Base-by-base conservation (phyloP, 2,329 filamentous ascomycete species). In the Rugonectria rugulosa region DNA sequence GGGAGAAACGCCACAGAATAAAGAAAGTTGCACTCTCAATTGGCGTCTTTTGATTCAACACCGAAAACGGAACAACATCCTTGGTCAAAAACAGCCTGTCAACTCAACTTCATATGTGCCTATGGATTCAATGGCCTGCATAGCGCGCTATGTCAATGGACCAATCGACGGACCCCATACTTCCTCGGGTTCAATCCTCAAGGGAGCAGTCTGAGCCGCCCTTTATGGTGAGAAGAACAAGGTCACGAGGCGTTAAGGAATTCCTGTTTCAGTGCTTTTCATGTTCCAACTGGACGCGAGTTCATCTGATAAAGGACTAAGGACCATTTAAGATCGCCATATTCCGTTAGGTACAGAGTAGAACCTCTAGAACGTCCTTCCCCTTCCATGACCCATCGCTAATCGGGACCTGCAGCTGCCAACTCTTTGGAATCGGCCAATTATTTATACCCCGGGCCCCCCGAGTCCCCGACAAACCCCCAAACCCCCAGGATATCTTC, bases 341-440 rank as follows among this genome's bases (percentile, higher is more conserved):
- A 23, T 17, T 11, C 10, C 23, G 2, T 6, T 10, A 14, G 23
- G 9, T 20, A 15, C 9, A 48, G 10, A 34, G 24, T 26, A 20
- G 27, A 21, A 20, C 20, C 10, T 51, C 20, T 15, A 9, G 12
- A 23, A 37, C 23, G 19, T 23, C 2, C 19, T 24, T 26, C 21
- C 24, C n/a, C 26, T 11, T 27, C 15, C 23, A 31, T n/a, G 15
- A 10, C 14, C 14, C 8, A 8, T 43, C 44, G 51, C 44, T 42
- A 54, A 54, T 48, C 51, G 37, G 43, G 37, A 48, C 44, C 51
- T 54, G 44, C 51, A 47, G 41, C 29, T 43, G 51, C 6, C 37
- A 38, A 41, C 15, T 5, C 26, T 34, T 36, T 23, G 26, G 45
- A 48, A 48, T 40, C 45, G 26, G 34, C 17, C 6, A 23, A 38